phyloP scores from a whole-genome alignment of 768 basidiomycete genomes.

The Pisolithus tinctorius region DNA sequence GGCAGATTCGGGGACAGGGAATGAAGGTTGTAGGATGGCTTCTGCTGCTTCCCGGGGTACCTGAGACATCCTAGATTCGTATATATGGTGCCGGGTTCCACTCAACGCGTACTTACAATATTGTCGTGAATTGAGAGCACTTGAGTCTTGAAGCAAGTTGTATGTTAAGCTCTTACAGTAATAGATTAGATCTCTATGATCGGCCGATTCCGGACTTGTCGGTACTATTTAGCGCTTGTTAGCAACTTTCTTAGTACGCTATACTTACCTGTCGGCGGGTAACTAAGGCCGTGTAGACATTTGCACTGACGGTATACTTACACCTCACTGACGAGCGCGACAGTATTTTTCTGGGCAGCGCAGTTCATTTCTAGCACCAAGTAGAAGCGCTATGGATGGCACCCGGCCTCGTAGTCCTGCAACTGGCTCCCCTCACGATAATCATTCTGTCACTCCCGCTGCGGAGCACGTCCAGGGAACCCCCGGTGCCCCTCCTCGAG shows the following conservation, averaged over 20 bases:
- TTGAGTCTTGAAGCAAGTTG: too few relatives aligned
- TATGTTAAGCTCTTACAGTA: too few relatives aligned
- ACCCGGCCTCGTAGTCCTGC: neutral
- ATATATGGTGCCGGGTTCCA: neutral
- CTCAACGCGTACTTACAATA: neutral
- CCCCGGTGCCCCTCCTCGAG: slow-evolving; percentile 2
- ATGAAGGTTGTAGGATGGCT: slow-evolving; percentile 74
- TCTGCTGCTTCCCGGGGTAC: slow-evolving; percentile 59
- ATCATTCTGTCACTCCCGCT: slow-evolving; percentile 7
- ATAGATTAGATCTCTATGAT: too few relatives aligned
- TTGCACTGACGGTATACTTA: too few relatives aligned
- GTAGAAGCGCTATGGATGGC: slow-evolving; percentile 12
- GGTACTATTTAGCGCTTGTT: too few relatives aligned
- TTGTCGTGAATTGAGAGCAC: neutral
- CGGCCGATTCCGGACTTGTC: too few relatives aligned
- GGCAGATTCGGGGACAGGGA: slow-evolving; percentile 56
- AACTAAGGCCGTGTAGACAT: too few relatives aligned
- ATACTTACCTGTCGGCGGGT: too few relatives aligned
- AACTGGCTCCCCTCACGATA: slow-evolving; percentile 1
- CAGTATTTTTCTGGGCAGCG: neutral
- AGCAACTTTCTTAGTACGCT: too few relatives aligned
- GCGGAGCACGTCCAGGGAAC: slow-evolving; percentile 4
- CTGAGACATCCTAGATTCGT: slow-evolving; percentile 1
- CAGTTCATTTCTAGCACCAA: neutral
- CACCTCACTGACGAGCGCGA: neutral